These are phyloP conservation scores for Eucalyptus fibrosa DNA, from an alignment of 345 rosid species.

Conservation along the genomic window DNA sequence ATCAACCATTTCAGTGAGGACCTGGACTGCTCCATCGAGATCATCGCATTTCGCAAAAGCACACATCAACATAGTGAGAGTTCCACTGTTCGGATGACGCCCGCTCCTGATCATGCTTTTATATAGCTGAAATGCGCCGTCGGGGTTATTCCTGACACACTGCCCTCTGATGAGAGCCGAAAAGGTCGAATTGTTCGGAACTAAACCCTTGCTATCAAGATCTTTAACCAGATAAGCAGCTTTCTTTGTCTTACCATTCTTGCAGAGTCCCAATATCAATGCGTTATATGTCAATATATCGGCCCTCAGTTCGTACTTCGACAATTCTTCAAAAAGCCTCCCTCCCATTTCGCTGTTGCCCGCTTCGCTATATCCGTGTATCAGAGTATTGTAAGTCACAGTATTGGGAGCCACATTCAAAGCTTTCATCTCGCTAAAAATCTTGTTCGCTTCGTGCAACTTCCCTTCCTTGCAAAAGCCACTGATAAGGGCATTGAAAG, in stretches of 20 bases:
- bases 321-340: slow-evolving; percentile 66
- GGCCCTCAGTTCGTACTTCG: slow-evolving; percentile 33
- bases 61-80: slow-evolving; percentile 28
- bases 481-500: slow-evolving; percentile 51
- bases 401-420: slow-evolving; percentile 36
- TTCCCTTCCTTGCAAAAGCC: slow-evolving; percentile 57
- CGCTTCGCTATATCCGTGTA: slow-evolving; percentile 46
- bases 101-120: slow-evolving; percentile 66
- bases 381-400: slow-evolving; percentile 72
- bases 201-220: slow-evolving; percentile 55
- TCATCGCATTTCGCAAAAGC: slow-evolving; percentile 47
- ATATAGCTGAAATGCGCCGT: slow-evolving; percentile 57
- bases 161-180: slow-evolving; percentile 75
- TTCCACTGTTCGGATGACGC: slow-evolving; percentile 42
- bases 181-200: slow-evolving; percentile 68
- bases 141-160: slow-evolving; percentile 53
- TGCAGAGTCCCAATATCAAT: slow-evolving; percentile 68
- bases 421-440: slow-evolving; percentile 56
- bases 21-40: slow-evolving; percentile 52
- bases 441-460: slow-evolving; percentile 46
- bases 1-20: slow-evolving; percentile 44
- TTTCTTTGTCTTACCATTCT: slow-evolving; percentile 83
- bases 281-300: slow-evolving; percentile 74
- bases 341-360: slow-evolving; percentile 43
- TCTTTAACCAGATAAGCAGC: slow-evolving; percentile 71